A percentile compares a stretch with the other conserved stretches of the same genome.
Evolutionary conservation across 2,329 filamentous ascomycete genomes (phyloP).

Genomic region (Tetracladium maxilliforme): DNA sequence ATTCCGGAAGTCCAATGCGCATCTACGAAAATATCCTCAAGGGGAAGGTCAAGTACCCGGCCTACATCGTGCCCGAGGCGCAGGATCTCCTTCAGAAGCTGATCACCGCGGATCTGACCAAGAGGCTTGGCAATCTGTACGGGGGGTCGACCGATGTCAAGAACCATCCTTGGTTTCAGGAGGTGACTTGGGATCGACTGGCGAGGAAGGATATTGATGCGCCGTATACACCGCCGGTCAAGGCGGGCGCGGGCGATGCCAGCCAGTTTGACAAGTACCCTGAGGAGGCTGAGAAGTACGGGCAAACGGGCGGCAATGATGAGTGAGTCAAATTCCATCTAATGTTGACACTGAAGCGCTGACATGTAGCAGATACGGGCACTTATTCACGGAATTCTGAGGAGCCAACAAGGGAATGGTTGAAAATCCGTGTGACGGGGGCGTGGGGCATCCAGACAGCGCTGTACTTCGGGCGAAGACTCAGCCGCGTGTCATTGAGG

Average conservation of each 20-base stretch:
- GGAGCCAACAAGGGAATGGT: too few species aligned
- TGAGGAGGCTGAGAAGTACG: conserved; percentile 90
- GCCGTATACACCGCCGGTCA: conserved; percentile 90
- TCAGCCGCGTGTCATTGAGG: too few species aligned
- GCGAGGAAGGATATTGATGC: conserved; percentile 95
- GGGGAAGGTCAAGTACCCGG: conserved; percentile 89
- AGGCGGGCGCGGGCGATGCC: conserved; percentile 84
- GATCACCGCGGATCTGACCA: conserved; percentile 90
- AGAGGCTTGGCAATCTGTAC: conserved; percentile 86
- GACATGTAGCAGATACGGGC: neutral
- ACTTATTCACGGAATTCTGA: neutral
- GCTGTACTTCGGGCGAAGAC: too few species aligned
- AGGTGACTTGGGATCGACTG: conserved; percentile 94
- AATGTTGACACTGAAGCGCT: neutral
- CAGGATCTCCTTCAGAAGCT: conserved; percentile 84
- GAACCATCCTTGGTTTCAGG: conserved; percentile 88
- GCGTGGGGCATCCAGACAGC: too few species aligned
- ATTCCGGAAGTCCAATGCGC: conserved; percentile 93
- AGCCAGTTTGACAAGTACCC: conserved; percentile 98
- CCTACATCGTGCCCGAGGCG: conserved; percentile 87
- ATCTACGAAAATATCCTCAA: conserved; percentile 99
- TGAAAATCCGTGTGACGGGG: too few species aligned
- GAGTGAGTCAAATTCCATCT: conserved; percentile 48
- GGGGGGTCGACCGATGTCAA: conserved; percentile 87
- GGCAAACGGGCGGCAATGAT: conserved; percentile 60